Conservation (phyloP, 116 monocot genomes). For the Zostera marina region DNA sequence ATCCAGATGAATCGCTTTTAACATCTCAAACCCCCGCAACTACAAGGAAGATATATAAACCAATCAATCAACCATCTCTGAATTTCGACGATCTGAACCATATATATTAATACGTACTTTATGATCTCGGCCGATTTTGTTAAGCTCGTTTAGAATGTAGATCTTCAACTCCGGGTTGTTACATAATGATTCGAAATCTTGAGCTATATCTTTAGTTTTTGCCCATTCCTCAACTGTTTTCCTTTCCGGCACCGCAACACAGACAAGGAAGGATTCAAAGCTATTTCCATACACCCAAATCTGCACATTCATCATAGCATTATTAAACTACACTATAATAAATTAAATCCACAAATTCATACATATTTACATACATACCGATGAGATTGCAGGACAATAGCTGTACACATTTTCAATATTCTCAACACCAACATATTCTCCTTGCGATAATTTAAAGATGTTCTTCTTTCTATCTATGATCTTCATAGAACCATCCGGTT, state of each 20-base stretch:
- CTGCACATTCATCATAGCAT: slow-evolving; percentile 10
- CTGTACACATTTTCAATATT: slow-evolving; percentile 51
- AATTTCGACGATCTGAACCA: background rate
- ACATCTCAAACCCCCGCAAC: slow-evolving; percentile 82
- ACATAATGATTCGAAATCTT: slow-evolving; percentile 53
- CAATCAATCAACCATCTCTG: background rate
- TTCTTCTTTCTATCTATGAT: slow-evolving; percentile 98
- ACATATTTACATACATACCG: slow-evolving; percentile 17
- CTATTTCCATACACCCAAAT: slow-evolving; percentile 94
- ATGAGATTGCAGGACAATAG: slow-evolving; percentile 41
- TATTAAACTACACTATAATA: too few species aligned
- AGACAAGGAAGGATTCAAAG: slow-evolving; percentile 82
- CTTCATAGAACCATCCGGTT: slow-evolving; percentile 82
- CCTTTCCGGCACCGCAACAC: slow-evolving; percentile 67
- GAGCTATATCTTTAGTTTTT: slow-evolving; percentile 25
- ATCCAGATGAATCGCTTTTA: slow-evolving; percentile 71
- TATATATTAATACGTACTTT: slow-evolving; percentile 15
- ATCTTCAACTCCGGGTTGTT: slow-evolving; percentile 41
- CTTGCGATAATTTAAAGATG: slow-evolving; percentile 93
- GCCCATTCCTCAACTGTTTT: slow-evolving; percentile 80
- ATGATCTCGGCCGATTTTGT: slow-evolving; percentile 36
- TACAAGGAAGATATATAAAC: slow-evolving; percentile 9
- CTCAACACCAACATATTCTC: slow-evolving; percentile 91
- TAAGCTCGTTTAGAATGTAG: slow-evolving; percentile 60
- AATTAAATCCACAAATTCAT: background rate